Evolutionary conservation across 768 basidiomycete genomes (phyloP).

Genomic region (Rhizopogon sp.): DNA sequence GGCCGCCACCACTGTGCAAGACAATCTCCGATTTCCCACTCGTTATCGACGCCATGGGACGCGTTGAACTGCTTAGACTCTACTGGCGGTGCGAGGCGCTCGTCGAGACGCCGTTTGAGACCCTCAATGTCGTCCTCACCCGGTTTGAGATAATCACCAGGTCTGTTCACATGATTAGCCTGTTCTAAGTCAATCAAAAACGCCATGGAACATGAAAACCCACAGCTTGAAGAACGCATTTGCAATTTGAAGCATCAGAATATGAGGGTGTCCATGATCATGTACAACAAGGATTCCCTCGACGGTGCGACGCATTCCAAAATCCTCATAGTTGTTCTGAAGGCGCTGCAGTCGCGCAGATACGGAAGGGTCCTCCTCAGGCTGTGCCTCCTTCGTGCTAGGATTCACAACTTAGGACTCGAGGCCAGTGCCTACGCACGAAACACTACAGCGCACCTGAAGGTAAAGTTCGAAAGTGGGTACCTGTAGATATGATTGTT

Average conservation of each 20-base stretch:
- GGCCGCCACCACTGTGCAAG: slow-evolving; percentile 99
- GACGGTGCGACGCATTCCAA: slow-evolving; percentile 93
- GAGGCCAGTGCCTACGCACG: slow-evolving; percentile 9
- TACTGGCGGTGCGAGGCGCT: slow-evolving; percentile 77
- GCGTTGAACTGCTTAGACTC: slow-evolving; percentile 73
- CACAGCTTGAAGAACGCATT: slow-evolving; percentile 99
- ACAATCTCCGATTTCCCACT: slow-evolving; percentile 96
- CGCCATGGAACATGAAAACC: slow-evolving; percentile 22
- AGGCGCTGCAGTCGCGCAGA: slow-evolving; percentile 90
- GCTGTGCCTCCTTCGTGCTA: slow-evolving; percentile 94
- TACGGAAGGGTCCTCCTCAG: slow-evolving; percentile 96
- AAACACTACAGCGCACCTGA: slow-evolving; percentile 49
- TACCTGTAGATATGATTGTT: slow-evolving; percentile 42
- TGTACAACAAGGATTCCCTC: slow-evolving; percentile 79
- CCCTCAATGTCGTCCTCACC: slow-evolving; percentile 92
- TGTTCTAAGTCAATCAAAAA: not conserved
- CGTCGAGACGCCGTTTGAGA: slow-evolving; percentile 83
- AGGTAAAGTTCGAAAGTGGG: slow-evolving; percentile 87
- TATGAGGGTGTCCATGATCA: slow-evolving; percentile 96
- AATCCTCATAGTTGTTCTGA: slow-evolving; percentile 95
- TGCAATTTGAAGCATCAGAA: slow-evolving; percentile 97
- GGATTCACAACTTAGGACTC: not conserved
- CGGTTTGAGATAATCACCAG: slow-evolving; percentile 98
- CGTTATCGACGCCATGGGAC: slow-evolving; percentile 73
- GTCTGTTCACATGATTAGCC: slow-evolving; percentile 39